phyloP scores from a whole-genome alignment of 2,329 filamentous ascomycete genomes.

The Hypoxylon sp. region DNA sequence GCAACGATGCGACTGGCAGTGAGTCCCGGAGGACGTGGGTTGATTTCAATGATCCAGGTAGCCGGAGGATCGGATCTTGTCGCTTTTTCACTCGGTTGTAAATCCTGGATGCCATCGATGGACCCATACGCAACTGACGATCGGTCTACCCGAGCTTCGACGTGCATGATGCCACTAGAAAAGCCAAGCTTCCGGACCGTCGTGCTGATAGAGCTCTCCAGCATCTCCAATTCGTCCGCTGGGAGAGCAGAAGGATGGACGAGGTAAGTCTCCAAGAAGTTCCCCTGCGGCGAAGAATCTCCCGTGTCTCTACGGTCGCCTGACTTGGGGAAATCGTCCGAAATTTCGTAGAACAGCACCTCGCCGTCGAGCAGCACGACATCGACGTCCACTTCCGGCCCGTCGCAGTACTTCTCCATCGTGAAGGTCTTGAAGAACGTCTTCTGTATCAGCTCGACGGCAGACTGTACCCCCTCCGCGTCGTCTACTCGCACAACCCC shows the following conservation, averaged over 20 bases:
- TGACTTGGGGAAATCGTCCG: slow-evolving; percentile 44
- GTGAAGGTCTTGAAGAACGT: slow-evolving; percentile 37
- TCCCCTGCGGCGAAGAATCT: slow-evolving; percentile 20
- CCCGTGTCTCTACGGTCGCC: slow-evolving; percentile 31
- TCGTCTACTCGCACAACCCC: slow-evolving; percentile 41
- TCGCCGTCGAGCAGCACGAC: slow-evolving; percentile 41
- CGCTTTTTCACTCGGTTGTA: slow-evolving; percentile 14
- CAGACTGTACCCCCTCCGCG: slow-evolving; percentile 18
- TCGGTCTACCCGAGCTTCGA: slow-evolving; percentile 40
- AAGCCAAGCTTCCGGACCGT: slow-evolving; percentile 39
- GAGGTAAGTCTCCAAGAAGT: slow-evolving; percentile 43
- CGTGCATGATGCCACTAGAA: slow-evolving; percentile 41
- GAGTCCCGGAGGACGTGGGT: slow-evolving; percentile 42
- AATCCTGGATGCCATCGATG: slow-evolving; percentile 22
- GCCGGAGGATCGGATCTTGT: slow-evolving; percentile 5
- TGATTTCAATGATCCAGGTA: slow-evolving; percentile 43
- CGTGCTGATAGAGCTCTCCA: slow-evolving; percentile 30
- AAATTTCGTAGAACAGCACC: slow-evolving; percentile 42
- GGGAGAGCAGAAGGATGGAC: slow-evolving; percentile 44
- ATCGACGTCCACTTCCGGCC: slow-evolving; percentile 44
- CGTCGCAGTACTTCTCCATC: slow-evolving; percentile 42
- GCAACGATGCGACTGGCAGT: slow-evolving; percentile 41
- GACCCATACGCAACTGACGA: slow-evolving; percentile 37
- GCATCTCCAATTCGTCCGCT: slow-evolving; percentile 28
- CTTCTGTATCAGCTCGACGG: slow-evolving; percentile 29